These are phyloP conservation scores for Phialophora expanda DNA, from an alignment of 2,329 filamentous ascomycete genomes.

Conservation along the genomic window DNA sequence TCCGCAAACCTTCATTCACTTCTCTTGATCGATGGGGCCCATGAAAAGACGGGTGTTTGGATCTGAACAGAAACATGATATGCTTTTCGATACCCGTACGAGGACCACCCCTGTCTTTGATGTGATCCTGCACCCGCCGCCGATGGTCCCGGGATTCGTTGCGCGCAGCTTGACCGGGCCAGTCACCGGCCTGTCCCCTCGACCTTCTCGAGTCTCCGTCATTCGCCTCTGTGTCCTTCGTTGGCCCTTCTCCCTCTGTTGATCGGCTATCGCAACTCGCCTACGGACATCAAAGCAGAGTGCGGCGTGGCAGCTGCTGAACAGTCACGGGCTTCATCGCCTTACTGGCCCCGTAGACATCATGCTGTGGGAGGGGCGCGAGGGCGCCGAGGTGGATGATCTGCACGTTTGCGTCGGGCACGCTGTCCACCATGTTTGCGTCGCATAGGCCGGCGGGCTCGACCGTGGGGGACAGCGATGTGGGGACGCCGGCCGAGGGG, in stretches of 20 bases:
- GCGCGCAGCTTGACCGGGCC: not conserved
- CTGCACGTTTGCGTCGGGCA: not conserved
- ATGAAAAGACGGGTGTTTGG: not conserved
- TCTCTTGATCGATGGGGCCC: not conserved
- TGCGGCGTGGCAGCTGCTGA: not conserved
- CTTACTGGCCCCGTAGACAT: not conserved
- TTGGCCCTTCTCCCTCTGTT: not conserved
- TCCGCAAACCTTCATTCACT: no score
- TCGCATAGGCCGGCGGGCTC: not conserved
- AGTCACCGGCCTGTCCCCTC: not conserved
- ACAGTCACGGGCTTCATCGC: not conserved
- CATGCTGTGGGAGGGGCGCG: constrained; percentile 3
- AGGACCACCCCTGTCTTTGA: not conserved
- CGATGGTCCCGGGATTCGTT: not conserved
- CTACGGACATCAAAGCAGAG: not conserved
- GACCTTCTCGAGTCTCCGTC: not conserved
- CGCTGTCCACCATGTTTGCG: not conserved
- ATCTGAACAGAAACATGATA: not conserved
- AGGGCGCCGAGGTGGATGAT: not conserved
- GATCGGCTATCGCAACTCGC: not conserved
- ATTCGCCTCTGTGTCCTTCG: not conserved
- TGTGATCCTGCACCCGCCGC: not conserved
- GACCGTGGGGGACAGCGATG: not conserved
- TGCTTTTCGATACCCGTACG: not conserved
- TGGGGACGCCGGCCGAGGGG: not conserved